These are phyloP conservation scores for Cyanidioschyzon merolae DNA, from an alignment of 23 red algal genomes.

Conservation along the genomic window DNA sequence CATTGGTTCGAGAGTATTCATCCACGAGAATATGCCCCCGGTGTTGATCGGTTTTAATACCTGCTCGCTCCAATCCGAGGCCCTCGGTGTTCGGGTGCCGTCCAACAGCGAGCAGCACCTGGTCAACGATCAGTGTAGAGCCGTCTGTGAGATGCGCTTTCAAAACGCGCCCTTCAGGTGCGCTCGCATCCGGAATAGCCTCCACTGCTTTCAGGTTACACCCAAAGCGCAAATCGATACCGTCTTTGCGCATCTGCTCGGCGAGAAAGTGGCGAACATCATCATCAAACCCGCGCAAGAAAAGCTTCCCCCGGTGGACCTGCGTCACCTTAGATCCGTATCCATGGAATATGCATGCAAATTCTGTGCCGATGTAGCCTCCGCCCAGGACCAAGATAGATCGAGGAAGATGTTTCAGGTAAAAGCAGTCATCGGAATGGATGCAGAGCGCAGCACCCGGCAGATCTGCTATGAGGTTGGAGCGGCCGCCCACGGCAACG, in stretches of 20 bases:
- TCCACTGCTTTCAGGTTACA: conserved; percentile 37
- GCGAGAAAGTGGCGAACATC: conserved; percentile 74
- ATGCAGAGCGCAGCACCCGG: conserved; percentile 78
- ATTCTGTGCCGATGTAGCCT: conserved; percentile 96
- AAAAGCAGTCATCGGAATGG: conserved; percentile 77
- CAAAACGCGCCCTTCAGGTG: conserved; percentile 10
- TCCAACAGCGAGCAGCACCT: conserved; percentile 83
- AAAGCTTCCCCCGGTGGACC: conserved; percentile 65
- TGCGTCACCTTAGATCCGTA: conserved; percentile 71
- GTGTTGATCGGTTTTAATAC: conserved; percentile 49
- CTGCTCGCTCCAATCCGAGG: conserved; percentile 51
- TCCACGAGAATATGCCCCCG: conserved; percentile 64
- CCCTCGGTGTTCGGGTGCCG: conserved; percentile 42
- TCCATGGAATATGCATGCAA: conserved; percentile 85
- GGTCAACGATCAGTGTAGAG: conserved; percentile 37
- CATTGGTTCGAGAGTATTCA: conserved; percentile 80
- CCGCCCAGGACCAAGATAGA: conserved; percentile 60
- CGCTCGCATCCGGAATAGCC: conserved; percentile 38
- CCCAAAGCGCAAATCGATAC: conserved; percentile 77
- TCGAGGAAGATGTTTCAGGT: conserved; percentile 54
- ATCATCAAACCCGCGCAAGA: conserved; percentile 79
- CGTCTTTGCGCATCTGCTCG: conserved; percentile 59
- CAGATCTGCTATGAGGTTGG: conserved; percentile 62
- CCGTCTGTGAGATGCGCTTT: conserved; percentile 46
- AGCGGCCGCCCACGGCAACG: conserved; percentile 57